Base-by-base conservation (phyloP, 2,329 filamentous ascomycete species). In the Biscogniauxia mediterranea region DNA sequence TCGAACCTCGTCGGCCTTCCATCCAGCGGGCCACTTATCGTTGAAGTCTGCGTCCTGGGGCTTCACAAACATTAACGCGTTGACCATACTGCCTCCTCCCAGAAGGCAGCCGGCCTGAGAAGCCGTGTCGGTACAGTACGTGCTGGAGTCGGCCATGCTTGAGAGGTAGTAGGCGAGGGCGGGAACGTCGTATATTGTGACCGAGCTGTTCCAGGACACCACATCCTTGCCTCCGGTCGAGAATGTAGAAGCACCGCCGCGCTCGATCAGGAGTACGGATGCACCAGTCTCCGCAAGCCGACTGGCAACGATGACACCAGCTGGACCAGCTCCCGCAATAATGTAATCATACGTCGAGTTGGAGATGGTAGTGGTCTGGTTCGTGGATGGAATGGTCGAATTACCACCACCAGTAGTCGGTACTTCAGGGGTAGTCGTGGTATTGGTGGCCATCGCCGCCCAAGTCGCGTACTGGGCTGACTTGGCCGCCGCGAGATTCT, bases 281-380 rank as follows among this genome's bases (percentile, higher is more conserved):
- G 69, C 70, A 32, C 75, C 74, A 21, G 73, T 70, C 67, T 78
- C 75, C 5, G 73, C 74, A 9, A 78, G 69, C 17, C 75, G 70
- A 60, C 74, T 70, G 3, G 76, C 75, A 1, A 71, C 69, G 20
- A 77, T 68, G 60, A 78, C 68, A 23, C 76, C 76, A 4, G 74
- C 70, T 13, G 75, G 70, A 19, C 76, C 76, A 23, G 71, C 76
- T 49, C 76, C 76, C 1, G 74, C 75, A 9, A 78, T 71, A 19
- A 78, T 78, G 56, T 76, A 76, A 55, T 78, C 76, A 61, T 76
- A 78, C 1, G 75, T 77, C 1, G 63, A 60, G 67, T 76, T 77
- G 62, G 69, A 71, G 42, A 61, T 65, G 32, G 70, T 69, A 21
- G 65, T 61, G 13, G 71, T 70, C 61, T 55, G 61, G 66, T 67